phyloP scores from a whole-genome alignment of 1,139 yeast genomes.

The Candida glucosophila region DNA sequence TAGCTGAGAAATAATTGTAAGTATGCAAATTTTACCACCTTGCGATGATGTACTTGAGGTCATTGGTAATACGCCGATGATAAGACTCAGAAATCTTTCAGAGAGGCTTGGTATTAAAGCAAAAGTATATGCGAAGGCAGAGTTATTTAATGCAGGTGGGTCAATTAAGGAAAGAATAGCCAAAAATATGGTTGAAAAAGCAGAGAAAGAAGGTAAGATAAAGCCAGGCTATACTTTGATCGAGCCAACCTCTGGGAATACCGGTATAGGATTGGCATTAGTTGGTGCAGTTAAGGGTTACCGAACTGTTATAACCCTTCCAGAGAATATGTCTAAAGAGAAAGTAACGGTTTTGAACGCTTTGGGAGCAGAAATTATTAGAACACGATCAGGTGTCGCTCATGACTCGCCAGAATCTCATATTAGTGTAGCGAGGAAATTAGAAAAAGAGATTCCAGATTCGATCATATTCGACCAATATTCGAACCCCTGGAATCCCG shows the following conservation, averaged over 20 bases:
- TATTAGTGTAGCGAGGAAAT: constrained; percentile 77
- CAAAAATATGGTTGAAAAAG: constrained; percentile 69
- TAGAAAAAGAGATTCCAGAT: constrained; percentile 79
- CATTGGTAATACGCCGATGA: constrained; percentile 83
- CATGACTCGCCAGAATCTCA: constrained; percentile 92
- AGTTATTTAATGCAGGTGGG: constrained; percentile 63
- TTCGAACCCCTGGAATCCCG: constrained; percentile 69
- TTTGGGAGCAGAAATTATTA: constrained; percentile 81
- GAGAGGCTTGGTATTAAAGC: constrained; percentile 70
- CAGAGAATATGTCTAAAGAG: constrained; percentile 90
- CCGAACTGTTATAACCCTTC: constrained; percentile 80
- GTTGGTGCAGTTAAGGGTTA: constrained; percentile 85
- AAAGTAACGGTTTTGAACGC: constrained; percentile 85
- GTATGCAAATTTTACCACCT: constrained; percentile 20
- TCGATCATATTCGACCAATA: constrained; percentile 84
- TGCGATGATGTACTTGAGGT: constrained; percentile 45
- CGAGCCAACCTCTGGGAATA: constrained; percentile 86
- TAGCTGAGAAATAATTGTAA: not conserved
- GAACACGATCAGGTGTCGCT: constrained; percentile 90
- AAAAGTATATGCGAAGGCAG: constrained; percentile 49
- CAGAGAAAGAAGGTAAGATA: constrained; percentile 69
- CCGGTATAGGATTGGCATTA: constrained; percentile 83
- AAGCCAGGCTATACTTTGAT: constrained; percentile 82
- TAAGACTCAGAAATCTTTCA: constrained; percentile 67
- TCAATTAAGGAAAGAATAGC: constrained; percentile 63